Conservation (phyloP, 2,329 filamentous ascomycete genomes). For the Colletotrichum agaves region DNA sequence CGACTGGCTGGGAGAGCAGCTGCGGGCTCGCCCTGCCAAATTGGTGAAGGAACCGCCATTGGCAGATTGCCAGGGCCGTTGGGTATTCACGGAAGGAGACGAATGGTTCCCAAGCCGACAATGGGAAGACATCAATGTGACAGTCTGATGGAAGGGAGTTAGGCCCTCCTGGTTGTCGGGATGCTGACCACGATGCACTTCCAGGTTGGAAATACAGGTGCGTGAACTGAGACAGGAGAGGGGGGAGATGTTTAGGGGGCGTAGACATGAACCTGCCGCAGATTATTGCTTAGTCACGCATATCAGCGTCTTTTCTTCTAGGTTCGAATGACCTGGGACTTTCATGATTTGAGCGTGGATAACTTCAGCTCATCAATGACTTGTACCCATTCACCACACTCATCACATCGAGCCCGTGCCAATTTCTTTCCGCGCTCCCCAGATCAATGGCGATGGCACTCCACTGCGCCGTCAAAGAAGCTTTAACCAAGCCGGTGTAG, state of each 20-base stretch:
- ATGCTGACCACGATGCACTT: neutral
- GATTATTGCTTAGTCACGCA: neutral
- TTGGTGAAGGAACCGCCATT: neutral
- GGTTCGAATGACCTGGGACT: too few species aligned
- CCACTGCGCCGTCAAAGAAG: conserved; percentile 16
- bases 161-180: neutral
- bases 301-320: too few species aligned
- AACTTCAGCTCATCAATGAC: neutral
- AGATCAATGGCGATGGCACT: conserved; percentile 6
- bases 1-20: conserved; percentile 30
- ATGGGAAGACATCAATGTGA: neutral
- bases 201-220: too few species aligned
- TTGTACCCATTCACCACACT: neutral
- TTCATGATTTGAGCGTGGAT: too few species aligned
- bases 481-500: neutral
- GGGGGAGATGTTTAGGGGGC: neutral
- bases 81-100: neutral
- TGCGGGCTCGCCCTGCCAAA: conserved; percentile 22
- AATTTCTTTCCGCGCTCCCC: conserved; percentile 4
- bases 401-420: neutral
- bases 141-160: neutral
- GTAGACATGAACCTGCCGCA: too few species aligned
- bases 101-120: neutral
- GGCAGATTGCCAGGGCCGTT: neutral
- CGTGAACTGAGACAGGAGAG: neutral